phyloP scores from a whole-genome alignment of 2,329 filamentous ascomycete species.

The Fusarium sp. region DNA sequence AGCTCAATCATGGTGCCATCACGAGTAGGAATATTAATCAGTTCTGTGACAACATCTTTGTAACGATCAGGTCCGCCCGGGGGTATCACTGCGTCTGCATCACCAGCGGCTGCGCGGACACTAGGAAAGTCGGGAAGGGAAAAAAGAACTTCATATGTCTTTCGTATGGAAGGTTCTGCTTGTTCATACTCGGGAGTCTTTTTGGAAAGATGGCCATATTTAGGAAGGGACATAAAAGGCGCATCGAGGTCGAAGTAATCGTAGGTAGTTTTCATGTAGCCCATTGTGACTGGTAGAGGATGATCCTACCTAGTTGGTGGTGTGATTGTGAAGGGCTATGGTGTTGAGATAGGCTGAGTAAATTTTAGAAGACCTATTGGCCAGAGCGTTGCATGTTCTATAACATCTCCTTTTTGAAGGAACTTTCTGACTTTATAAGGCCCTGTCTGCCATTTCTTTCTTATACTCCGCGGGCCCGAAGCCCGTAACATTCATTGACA shows the following conservation, averaged over 20 bases:
- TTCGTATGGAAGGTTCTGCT: neutral
- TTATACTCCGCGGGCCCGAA: neutral
- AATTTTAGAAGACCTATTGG: neutral
- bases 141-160: neutral
- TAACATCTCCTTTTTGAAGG: too few species aligned
- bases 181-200: slow-evolving; percentile 3
- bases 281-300: slow-evolving; percentile 1
- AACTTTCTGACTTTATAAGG: neutral
- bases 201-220: slow-evolving; percentile 35
- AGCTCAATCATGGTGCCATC: slow-evolving; percentile 33
- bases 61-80: slow-evolving; percentile 26
- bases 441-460: neutral
- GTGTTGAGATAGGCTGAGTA: neutral
- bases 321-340: neutral
- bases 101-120: neutral
- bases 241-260: slow-evolving; percentile 20
- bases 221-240: slow-evolving; percentile 23
- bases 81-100: slow-evolving; percentile 33
- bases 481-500: neutral
- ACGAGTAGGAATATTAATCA: slow-evolving; percentile 23
- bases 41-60: slow-evolving; percentile 17
- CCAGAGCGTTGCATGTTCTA: neutral
- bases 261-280: slow-evolving; percentile 1
- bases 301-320: neutral
- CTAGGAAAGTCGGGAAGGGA: neutral